Base-by-base conservation (phyloP, 1,284 basidiomycete genomes). In the Ganoderma boninense region DNA sequence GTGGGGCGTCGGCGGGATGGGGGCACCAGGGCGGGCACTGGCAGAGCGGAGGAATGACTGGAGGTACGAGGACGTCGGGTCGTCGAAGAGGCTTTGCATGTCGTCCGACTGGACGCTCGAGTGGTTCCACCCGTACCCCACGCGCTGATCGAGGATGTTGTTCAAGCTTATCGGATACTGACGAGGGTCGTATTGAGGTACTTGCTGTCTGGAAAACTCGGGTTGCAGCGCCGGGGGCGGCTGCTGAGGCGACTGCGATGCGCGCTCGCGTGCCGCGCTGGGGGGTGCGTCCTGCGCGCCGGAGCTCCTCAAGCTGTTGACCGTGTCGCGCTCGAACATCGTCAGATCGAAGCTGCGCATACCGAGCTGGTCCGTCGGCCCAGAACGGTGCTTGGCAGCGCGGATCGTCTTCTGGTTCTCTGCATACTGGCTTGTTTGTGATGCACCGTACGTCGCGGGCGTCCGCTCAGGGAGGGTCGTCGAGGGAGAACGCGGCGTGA, bases 1-100 rank as follows among this genome's bases (percentile, higher is more conserved):
- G 69, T 92, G 90, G 5, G 92, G 92, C 0, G 92, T 94, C 0
- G 92, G 92, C 0, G 92, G 92, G 60, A 94, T 86, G 7, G 92
- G 92, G 0, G 91, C 92, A 67, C 88, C 87, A 0, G 92, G 91
- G 0, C 92, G 87, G 7, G 84, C 70, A 65, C 77, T 75, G 2
- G 80, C 82, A 2, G 89, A 86, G 35, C 85, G 84, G 26, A 89
- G 80, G 75, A 89, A 92, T 0, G 86, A 78, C 65, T 90, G 89
- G 54, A 91, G 81, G 78, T 90, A 91, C 23, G 86, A 82, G 0
- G 87, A 85, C 0, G 87, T 82, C 2, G 88, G 82, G 74, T 92
- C 89, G 54, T 89, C 87, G 66, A 84, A 81, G 70, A 88, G 84
- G 67, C 84, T 83, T 63, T 86, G 85, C 56, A 84, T 78, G 62